phyloP scores from a whole-genome alignment of 805 yeast genomes.

The Yamadazyma sp. region DNA sequence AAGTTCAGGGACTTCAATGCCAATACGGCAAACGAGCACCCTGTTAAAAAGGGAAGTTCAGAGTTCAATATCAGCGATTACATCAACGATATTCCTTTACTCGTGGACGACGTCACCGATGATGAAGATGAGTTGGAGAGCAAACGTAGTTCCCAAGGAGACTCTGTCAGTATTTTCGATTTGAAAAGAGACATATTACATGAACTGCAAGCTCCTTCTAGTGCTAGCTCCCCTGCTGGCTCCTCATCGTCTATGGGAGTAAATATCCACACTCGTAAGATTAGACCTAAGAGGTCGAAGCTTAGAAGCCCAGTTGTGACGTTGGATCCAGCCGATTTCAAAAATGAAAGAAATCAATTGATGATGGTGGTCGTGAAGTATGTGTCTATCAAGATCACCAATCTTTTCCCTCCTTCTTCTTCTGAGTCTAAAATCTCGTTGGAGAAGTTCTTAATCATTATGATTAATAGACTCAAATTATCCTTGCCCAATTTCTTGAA shows the following conservation, averaged over 20 bases:
- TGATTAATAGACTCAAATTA: conserved; percentile 38
- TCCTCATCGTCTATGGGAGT: neutral
- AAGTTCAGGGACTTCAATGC: conserved; percentile 3
- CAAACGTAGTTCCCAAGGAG: conserved; percentile 1
- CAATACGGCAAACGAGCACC: neutral
- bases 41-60: neutral
- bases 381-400: conserved; percentile 42
- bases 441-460: conserved; percentile 39
- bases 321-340: conserved; percentile 23
- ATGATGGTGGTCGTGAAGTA: conserved; percentile 45
- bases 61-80: conserved; percentile 19
- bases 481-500: conserved; percentile 38
- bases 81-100: conserved; percentile 16
- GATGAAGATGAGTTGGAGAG: conserved; percentile 13
- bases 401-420: conserved; percentile 44
- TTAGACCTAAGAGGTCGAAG: conserved; percentile 9
- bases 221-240: neutral
- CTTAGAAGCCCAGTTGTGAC: neutral
- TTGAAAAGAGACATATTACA: neutral
- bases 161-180: neutral
- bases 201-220: conserved; percentile 1
- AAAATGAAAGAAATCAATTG: conserved; percentile 34
- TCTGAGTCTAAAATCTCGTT: conserved; percentile 32
- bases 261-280: neutral
- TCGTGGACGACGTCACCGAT: conserved; percentile 16